phyloP scores from a whole-genome alignment of 2,329 filamentous ascomycete species.

The Hymenoscyphus repandus region DNA sequence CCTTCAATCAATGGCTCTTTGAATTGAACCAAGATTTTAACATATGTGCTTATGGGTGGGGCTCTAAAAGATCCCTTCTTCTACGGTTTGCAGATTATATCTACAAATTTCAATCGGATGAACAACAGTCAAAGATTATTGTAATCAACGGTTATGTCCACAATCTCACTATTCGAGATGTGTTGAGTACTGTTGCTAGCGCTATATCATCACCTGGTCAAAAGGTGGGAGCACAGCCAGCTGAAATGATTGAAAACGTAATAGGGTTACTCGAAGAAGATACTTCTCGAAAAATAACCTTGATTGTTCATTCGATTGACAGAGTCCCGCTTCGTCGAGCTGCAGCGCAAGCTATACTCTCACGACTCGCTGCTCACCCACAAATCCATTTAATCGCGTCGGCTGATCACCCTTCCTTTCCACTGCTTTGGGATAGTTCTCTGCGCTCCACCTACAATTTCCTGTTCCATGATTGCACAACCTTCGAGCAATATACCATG shows the following conservation, averaged over 20 bases:
- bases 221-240: slow-evolving; percentile 46
- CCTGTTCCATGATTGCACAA: slow-evolving; percentile 90
- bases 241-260: slow-evolving; percentile 63
- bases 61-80: slow-evolving; percentile 75
- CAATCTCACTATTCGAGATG: slow-evolving; percentile 60
- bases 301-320: slow-evolving; percentile 86
- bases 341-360: slow-evolving; percentile 64
- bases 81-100: slow-evolving; percentile 70
- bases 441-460: slow-evolving; percentile 81
- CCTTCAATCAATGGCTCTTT: slow-evolving; percentile 88
- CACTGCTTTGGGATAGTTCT: slow-evolving; percentile 83
- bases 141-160: slow-evolving; percentile 81
- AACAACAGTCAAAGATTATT: slow-evolving; percentile 53
- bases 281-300: slow-evolving; percentile 45
- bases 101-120: slow-evolving; percentile 39
- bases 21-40: slow-evolving; percentile 84
- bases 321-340: slow-evolving; percentile 68
- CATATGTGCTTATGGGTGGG: slow-evolving; percentile 87
- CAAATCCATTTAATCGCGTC: slow-evolving; percentile 71
- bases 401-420: slow-evolving; percentile 81
- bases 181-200: slow-evolving; percentile 62
- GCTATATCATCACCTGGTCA: slow-evolving; percentile 46
- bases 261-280: slow-evolving; percentile 53
- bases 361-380: slow-evolving; percentile 70
- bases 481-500: slow-evolving; percentile 67